Base-by-base conservation (phyloP, 805 yeast genomes). In the Zygosaccharomyces bisporus region DNA sequence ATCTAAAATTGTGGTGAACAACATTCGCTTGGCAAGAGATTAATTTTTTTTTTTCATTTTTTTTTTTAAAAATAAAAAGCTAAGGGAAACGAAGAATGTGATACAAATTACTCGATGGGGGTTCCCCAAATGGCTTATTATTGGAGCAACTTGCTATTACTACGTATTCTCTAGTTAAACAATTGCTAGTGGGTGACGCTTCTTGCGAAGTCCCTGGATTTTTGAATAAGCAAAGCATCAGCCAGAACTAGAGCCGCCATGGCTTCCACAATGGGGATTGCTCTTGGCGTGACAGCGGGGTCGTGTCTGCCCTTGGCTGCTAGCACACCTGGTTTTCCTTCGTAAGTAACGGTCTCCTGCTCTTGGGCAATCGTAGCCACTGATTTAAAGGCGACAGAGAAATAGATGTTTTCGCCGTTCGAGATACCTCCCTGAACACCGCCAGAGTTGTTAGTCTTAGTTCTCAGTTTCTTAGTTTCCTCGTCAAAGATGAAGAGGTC, bases 251-350 rank as follows among this genome's bases (percentile, higher is more conserved):
- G 74, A n/a, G 97, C 93, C 39, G 98, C 79, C 98, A 93, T 91
- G 32, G 98, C 87, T 72, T 93, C 99, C 23, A 93, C 98, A 60
- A 93, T 93, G 41, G 99, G 98, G 49, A 93, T 88, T 31, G 99
- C 99, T 67, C 99, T 81, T 54, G 99, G 99, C 16, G 95, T 95
- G 44, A 93, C 99, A 60, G 90, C 87, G 25, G 99, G 99, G 65
- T 93, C 99, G 61, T 93, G 99, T 76, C 99, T 86, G 45, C 99
- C 99, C 66, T 91, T 83, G 27, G 99, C 96, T 42, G 93, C 95
- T 48, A 93, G 74, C 7, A 83, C 79, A 61, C 99, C 99, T 40
- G 71, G 80, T 54, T 77, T 75, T 58, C 99, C 99, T 19, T 86
- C 90, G 70, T 90, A 93, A 38, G 93, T 78, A 20, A 88, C 79